A percentile compares a stretch with the other conserved stretches of the same genome.
Conservation (phyloP, 192 early-diverging fungal genomes). For the Backusella sp. region DNA sequence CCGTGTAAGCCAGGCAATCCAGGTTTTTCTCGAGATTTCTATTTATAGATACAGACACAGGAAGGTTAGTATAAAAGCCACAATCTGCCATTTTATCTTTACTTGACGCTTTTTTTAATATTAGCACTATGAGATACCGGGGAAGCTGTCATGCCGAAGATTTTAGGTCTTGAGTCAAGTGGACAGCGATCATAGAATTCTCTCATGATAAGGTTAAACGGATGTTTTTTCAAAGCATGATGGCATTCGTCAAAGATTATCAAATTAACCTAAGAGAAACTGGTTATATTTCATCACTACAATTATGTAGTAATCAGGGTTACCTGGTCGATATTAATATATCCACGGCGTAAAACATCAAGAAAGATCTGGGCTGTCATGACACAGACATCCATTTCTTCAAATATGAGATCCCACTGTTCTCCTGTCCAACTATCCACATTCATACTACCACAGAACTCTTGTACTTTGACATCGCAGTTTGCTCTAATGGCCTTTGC, state of each 20-base stretch:
- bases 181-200: slow-evolving; percentile 69
- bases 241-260: slow-evolving; percentile 95
- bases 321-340: slow-evolving; percentile 58
- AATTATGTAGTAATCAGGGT: background rate
- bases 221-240: slow-evolving; percentile 73
- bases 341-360: slow-evolving; percentile 69
- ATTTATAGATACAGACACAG: too few species aligned
- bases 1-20: slow-evolving; percentile 56
- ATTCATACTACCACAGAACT: slow-evolving; percentile 65
- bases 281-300: background rate
- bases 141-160: slow-evolving; percentile 96
- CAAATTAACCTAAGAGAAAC: slow-evolving; percentile 58
- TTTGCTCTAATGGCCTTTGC: slow-evolving; percentile 67
- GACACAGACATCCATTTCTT: slow-evolving; percentile 67
- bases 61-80: background rate
- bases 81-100: background rate
- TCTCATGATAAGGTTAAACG: slow-evolving; percentile 77
- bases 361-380: slow-evolving; percentile 85
- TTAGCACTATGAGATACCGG: slow-evolving; percentile 43
- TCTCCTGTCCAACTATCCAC: slow-evolving; percentile 56
- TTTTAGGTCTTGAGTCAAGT: slow-evolving; percentile 55
- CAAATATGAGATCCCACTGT: slow-evolving; percentile 59
- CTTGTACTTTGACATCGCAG: slow-evolving; percentile 57
- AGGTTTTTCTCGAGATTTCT: slow-evolving; percentile 56
- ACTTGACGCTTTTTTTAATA: background rate